Evolutionary conservation across 139 green algal genomes (phyloP).

Genomic region (Chlorokybus atmophyticus): DNA sequence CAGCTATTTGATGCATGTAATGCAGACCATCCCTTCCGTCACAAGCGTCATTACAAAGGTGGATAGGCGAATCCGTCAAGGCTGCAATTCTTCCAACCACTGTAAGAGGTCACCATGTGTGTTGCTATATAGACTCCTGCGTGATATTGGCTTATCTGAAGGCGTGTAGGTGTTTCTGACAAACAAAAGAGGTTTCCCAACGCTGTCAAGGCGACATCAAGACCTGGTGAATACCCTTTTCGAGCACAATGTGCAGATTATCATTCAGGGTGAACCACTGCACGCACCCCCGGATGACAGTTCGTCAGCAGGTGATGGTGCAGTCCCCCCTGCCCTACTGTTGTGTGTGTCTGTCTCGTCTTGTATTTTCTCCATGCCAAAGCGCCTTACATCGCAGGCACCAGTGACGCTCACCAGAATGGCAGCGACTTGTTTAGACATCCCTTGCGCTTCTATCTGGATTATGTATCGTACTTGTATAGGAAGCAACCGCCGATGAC

Average conservation of each 20-base stretch:
- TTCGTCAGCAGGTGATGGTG: too few relatives aligned
- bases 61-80: conserved; percentile 74
- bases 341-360: too few relatives aligned
- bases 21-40: conserved; percentile 15
- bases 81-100: conserved; percentile 59
- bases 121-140: neutral
- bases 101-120: conserved; percentile 12
- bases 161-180: conserved; percentile 41
- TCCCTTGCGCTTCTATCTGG: conserved; percentile 64
- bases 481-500: conserved; percentile 17
- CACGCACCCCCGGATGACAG: too few relatives aligned
- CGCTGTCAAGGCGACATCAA: conserved; percentile 65
- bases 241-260: conserved; percentile 54
- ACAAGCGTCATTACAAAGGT: conserved; percentile 17
- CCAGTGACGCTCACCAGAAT: too few relatives aligned
- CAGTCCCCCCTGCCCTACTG: too few relatives aligned
- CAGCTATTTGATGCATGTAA: too few relatives aligned
- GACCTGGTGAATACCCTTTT: conserved; percentile 54
- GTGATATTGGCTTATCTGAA: conserved; percentile 18
- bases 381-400: too few relatives aligned
- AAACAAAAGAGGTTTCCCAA: conserved; percentile 76
- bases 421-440: too few relatives aligned
- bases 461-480: conserved; percentile 90
- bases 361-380: too few relatives aligned
- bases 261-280: neutral